Evolutionary conservation across 768 basidiomycete genomes (phyloP).

Genomic region (Boletellus ananiceps): DNA sequence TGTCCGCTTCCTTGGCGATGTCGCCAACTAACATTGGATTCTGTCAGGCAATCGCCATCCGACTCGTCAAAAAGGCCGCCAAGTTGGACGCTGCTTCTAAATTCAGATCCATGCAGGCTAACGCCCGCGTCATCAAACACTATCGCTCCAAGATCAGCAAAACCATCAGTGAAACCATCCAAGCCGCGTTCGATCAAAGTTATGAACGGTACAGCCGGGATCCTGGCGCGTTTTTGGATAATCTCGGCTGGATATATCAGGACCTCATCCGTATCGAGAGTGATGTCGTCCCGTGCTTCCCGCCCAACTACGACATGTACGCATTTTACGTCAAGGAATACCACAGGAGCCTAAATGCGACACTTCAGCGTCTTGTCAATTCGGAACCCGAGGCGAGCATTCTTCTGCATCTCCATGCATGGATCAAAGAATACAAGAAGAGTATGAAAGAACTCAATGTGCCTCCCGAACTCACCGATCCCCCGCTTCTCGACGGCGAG

Average conservation of each 20-base stretch:
- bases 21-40: background rate
- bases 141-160: slow-evolving; percentile 88
- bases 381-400: slow-evolving; percentile 85
- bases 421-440: slow-evolving; percentile 94
- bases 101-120: slow-evolving; percentile 90
- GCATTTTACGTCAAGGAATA: slow-evolving; percentile 81
- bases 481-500: slow-evolving; percentile 91
- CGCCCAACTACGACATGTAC: slow-evolving; percentile 87
- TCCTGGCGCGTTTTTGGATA: slow-evolving; percentile 69
- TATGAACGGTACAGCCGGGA: slow-evolving; percentile 59
- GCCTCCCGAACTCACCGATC: slow-evolving; percentile 75
- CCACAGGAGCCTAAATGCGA: slow-evolving; percentile 77
- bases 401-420: slow-evolving; percentile 80
- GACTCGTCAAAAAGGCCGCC: slow-evolving; percentile 90
- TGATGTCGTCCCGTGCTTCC: slow-evolving; percentile 88
- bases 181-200: slow-evolving; percentile 61
- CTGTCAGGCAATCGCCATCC: slow-evolving; percentile 81
- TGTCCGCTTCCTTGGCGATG: background rate
- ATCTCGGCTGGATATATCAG: slow-evolving; percentile 87
- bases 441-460: slow-evolving; percentile 94
- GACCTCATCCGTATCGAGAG: slow-evolving; percentile 91
- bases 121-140: slow-evolving; percentile 90
- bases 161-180: slow-evolving; percentile 73
- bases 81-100: slow-evolving; percentile 90
- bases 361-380: slow-evolving; percentile 63